Percentiles rank a stretch among this genome's conserved stretches.
phyloP scores from a whole-genome alignment of 2,329 filamentous ascomycete species.

The Pseudogymnoascus sp. region DNA sequence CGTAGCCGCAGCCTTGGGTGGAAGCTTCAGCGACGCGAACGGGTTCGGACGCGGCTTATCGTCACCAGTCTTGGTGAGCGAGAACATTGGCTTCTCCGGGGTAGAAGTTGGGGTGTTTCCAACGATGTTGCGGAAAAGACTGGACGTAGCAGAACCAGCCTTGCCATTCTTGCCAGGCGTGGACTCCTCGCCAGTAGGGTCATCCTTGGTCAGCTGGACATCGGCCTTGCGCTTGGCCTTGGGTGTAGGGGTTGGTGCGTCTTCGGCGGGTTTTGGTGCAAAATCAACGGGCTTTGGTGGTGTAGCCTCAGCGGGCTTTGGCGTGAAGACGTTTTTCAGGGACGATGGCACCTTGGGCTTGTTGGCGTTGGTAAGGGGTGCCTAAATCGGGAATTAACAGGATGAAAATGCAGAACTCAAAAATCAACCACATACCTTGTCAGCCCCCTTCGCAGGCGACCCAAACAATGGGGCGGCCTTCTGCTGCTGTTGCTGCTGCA shows the following conservation, averaged over 20 bases:
- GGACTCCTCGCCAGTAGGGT: slow-evolving; percentile 18
- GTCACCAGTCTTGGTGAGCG: neutral
- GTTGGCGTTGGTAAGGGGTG: slow-evolving; percentile 8
- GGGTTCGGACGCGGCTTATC: slow-evolving; percentile 23
- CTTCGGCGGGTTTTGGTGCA: neutral
- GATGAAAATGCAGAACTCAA: neutral
- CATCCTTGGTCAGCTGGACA: slow-evolving; percentile 21
- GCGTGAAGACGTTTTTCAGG: slow-evolving; percentile 3
- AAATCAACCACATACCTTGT: neutral
- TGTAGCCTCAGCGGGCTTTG: slow-evolving; percentile 8
- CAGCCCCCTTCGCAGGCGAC: neutral
- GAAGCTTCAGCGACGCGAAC: slow-evolving; percentile 20
- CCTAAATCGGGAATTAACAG: neutral
- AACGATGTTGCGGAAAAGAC: slow-evolving; percentile 26
- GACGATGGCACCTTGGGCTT: neutral
- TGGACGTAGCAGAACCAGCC: slow-evolving; percentile 25
- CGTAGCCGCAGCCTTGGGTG: slow-evolving; percentile 10
- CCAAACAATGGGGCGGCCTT: neutral
- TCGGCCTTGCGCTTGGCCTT: slow-evolving; percentile 28
- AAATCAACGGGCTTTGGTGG: neutral
- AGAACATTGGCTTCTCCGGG: slow-evolving; percentile 20
- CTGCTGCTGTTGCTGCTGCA: no score
- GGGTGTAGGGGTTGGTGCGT: neutral
- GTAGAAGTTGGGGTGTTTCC: slow-evolving; percentile 17
- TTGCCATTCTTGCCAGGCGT: slow-evolving; percentile 1